Base-by-base conservation (phyloP, 2,329 filamentous ascomycete species). In the Penicillium corylophilum region DNA sequence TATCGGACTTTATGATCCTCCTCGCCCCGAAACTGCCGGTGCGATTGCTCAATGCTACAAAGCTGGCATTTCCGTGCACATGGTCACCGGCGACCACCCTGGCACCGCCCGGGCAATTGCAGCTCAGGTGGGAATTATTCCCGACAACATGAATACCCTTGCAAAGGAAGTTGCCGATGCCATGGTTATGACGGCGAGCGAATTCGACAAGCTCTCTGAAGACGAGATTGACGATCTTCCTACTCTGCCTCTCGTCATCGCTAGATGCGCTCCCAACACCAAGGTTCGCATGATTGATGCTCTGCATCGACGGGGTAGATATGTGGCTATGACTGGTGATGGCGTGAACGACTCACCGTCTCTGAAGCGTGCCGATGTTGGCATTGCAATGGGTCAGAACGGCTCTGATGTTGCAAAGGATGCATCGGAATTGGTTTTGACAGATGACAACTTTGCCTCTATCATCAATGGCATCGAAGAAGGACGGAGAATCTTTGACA, bases 311-410 rank as follows among this genome's bases (percentile, higher is more conserved):
- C 84, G 89, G 36, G 82, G 84, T 15, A 79, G 81, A 10, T 93
- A 88, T 70, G 89, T 87, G 67, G 90, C 89, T 49, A 94, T 95
- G 89, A 95, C 90, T 24, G 90, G 90, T 60, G 90, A 95, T 59
- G 90, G 90, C 49, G 90, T 94, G 56, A 95, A 95, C 65, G 90
- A 95, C 67, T 89, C 88, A 3, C 90, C 90, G 0, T 91, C 89
- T 2, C 77, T 95, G 35, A 90, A 90, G 58, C 82, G 83, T 22
- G 88, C 89, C 6, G 90, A 95, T 67, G 89, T 95, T 12, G 90
- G 89, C 60, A 95, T 94, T 59, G 89, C 89, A 41, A 95, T 95
- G 90, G 90, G 90, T 16, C 74, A 82, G 69, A 84, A 86, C 4
- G 90, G 90, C 1, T 90, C 87, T 6, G 90, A 95, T 63, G 90